phyloP scores from a whole-genome alignment of 495 filamentous ascomycete species.

The Neurospora sp. region DNA sequence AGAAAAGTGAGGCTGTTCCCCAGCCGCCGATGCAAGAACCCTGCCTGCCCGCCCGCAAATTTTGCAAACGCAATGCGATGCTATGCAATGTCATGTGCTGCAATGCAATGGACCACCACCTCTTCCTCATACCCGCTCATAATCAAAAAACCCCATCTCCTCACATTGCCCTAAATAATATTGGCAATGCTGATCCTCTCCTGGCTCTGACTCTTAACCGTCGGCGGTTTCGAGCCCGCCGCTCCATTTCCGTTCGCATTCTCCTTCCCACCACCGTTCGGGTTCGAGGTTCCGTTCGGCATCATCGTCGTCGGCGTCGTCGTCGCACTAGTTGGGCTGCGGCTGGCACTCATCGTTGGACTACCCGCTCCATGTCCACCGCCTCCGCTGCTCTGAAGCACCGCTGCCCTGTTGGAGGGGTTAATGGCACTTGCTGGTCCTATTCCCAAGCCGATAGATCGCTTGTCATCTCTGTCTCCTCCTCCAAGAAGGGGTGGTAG shows the following conservation, averaged over 20 bases:
- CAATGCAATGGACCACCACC: not conserved
- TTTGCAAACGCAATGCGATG: not conserved
- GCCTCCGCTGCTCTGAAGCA: conserved; percentile 27
- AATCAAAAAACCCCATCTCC: not conserved
- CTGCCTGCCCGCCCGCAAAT: not conserved
- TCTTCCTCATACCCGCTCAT: not conserved
- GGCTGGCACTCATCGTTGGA: not conserved
- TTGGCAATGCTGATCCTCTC: conserved; percentile 71
- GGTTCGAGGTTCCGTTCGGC: not conserved
- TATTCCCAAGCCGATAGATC: not conserved
- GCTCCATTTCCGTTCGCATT: not conserved
- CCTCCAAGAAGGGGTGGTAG: not conserved
- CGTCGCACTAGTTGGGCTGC: not conserved
- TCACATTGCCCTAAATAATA: conserved; percentile 45
- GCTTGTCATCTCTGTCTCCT: not conserved
- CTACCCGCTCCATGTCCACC: conserved; percentile 12
- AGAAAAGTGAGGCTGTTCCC: not conserved
- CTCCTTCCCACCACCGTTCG: not conserved
- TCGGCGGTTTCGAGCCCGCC: conserved; percentile 14
- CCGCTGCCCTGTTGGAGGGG: conserved; percentile 18
- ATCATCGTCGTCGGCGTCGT: not conserved
- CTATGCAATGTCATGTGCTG: not conserved
- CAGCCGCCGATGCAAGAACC: not conserved
- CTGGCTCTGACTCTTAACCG: conserved; percentile 30
- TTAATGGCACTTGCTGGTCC: not conserved